Conservation (phyloP, 176 grass and related monocot species). For the Poa pratensis region DNA sequence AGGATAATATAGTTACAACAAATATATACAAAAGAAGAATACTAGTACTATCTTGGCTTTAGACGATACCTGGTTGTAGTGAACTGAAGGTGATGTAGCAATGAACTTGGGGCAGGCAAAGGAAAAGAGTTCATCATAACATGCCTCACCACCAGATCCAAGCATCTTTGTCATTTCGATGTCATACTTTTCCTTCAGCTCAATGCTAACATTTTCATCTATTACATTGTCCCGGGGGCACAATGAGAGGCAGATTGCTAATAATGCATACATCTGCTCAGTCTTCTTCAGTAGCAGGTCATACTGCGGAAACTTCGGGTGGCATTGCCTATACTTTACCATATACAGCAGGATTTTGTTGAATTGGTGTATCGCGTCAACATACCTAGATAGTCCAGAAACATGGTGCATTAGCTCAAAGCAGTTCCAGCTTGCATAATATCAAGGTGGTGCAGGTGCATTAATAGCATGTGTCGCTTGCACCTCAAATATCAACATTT, state of each 20-base stretch:
- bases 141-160: slow-evolving; percentile 79
- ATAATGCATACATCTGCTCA: slow-evolving; percentile 94
- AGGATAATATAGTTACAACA: background rate
- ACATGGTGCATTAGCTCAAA: slow-evolving; percentile 30
- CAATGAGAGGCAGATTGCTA: slow-evolving; percentile 89
- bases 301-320: slow-evolving; percentile 89
- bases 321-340: slow-evolving; percentile 84
- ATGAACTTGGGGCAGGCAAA: slow-evolving; percentile 98
- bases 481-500: background rate
- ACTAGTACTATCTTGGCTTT: slow-evolving; percentile 2
- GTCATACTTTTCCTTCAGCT: slow-evolving; percentile 92
- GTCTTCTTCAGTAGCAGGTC: slow-evolving; percentile 95
- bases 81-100: slow-evolving; percentile 68
- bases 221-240: slow-evolving; percentile 79
- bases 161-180: slow-evolving; percentile 97
- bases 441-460: background rate
- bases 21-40: background rate
- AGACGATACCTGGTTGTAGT: slow-evolving; percentile 85
- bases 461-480: background rate
- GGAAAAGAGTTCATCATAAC: slow-evolving; percentile 86
- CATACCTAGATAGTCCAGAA: slow-evolving; percentile 60
- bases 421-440: background rate
- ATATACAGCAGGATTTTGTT: slow-evolving; percentile 96
- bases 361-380: slow-evolving; percentile 84
- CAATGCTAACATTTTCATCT: slow-evolving; percentile 80